Evolutionary conservation across 2,329 filamentous ascomycete species (phyloP).

Genomic region (Dothidotthia symphoricarpi): DNA sequence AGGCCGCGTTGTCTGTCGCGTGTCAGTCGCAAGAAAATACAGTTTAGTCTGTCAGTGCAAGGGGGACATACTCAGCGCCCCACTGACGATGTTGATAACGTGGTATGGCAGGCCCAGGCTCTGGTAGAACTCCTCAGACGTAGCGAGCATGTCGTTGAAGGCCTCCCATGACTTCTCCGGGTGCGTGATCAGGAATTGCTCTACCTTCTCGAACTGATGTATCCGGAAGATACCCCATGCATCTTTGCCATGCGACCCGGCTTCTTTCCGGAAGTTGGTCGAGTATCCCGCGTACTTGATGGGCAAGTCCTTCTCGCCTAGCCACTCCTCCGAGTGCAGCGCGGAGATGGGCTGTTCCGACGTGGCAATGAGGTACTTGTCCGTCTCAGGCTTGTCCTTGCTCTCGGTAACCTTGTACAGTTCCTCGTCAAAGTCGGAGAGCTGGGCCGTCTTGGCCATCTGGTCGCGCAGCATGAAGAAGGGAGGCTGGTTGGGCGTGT

Average conservation of each 20-base stretch:
- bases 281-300: conserved; percentile 88
- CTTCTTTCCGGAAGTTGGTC: conserved; percentile 94
- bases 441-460: conserved; percentile 97
- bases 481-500: conserved; percentile 65
- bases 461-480: conserved; percentile 83
- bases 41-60: no score
- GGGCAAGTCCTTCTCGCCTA: conserved; percentile 78
- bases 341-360: conserved; percentile 94
- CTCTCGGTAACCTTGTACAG: conserved; percentile 90
- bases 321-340: conserved; percentile 91
- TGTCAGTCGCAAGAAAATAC: no score
- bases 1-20: conserved; percentile 34
- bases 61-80: conserved; percentile 70
- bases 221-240: conserved; percentile 98
- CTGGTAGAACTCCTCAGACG: conserved; percentile 93
- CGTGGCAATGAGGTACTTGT: conserved; percentile 75
- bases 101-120: conserved; percentile 85
- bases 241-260: conserved; percentile 85
- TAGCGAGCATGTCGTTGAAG: conserved; percentile 89
- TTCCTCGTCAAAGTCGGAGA: conserved; percentile 96
- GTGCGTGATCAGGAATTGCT: conserved; percentile 57
- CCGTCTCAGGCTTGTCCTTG: conserved; percentile 74
- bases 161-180: conserved; percentile 84
- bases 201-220: conserved; percentile 83
- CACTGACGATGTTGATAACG: conserved; percentile 92